Base-by-base conservation (phyloP, 1,139 yeast species). In the Pichia cactophila region DNA sequence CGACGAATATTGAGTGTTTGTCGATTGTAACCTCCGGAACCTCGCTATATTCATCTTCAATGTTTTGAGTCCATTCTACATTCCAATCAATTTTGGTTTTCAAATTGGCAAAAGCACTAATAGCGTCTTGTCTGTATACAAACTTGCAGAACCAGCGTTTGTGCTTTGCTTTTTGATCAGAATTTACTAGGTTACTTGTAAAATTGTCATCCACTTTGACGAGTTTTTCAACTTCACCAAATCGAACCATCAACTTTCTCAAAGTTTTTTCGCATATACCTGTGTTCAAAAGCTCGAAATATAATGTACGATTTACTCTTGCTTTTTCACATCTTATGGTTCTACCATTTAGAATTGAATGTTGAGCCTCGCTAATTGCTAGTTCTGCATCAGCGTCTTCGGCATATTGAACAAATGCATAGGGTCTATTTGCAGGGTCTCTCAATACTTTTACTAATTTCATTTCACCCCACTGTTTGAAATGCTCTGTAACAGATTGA, bases 361-460 rank as follows among this genome's bases (percentile, higher is more conserved):
- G 82, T 58, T 86, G 92, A 10, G 88, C 95, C 49, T 74, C 71
- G 41, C 66, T 67, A 48, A 89, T 75, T 1, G 97, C 97, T 5
- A 56, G 63, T 50, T 74, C 73, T 10, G 95, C 90, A 56, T 86
- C 94, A 7, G 69, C 70, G 54, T 85, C 95, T 49, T 71, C 80
- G 14, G 80, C 71, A 63, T 85, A 88, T 66, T 90, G 97, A 42
- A 89, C 96, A 73, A 90, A 90, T 0, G 97, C 96, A 65, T 90
- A 90, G 0, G 97, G 97, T 41, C 96, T 75, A 63, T 86, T 85
- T 33, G 80, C 72, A 20, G 84, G 79, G 68, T 90, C 97, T 48
- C 96, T 73, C 54, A 89, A 74, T 4, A 89, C 96, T 61, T 90
- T 89, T n/a, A 87, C 95, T 20, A 84, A 70, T 8, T 80, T 71